These are phyloP conservation scores for Geotrichum ghanense DNA, from an alignment of 805 yeast species.

Conservation along the genomic window DNA sequence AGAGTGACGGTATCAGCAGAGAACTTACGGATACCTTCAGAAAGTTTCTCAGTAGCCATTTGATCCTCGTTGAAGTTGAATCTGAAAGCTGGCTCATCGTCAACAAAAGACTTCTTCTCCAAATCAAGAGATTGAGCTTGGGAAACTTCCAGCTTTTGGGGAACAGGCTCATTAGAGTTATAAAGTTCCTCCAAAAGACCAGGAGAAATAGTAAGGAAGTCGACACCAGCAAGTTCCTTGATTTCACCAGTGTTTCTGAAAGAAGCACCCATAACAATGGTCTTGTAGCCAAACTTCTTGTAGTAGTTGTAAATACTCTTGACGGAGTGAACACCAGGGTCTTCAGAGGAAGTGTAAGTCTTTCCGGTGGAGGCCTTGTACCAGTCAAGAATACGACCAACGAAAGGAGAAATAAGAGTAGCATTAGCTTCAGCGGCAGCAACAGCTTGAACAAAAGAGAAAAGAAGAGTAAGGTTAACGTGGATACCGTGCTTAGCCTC, in stretches of 20 bases:
- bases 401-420: slow-evolving; percentile 96
- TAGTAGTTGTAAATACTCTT: slow-evolving; percentile 88
- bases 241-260: slow-evolving; percentile 96
- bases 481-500: slow-evolving; percentile 86
- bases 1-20: slow-evolving; percentile 86
- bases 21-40: slow-evolving; percentile 97
- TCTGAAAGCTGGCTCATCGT: slow-evolving; percentile 86
- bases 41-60: slow-evolving; percentile 95
- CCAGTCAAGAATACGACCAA: slow-evolving; percentile 98
- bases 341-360: slow-evolving; percentile 65
- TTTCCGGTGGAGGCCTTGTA: slow-evolving; percentile 90
- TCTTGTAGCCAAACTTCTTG: slow-evolving; percentile 91
- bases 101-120: slow-evolving; percentile 66
- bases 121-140: slow-evolving; percentile 43
- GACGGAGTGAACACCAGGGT: slow-evolving; percentile 95
- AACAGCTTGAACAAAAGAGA: slow-evolving; percentile 95
- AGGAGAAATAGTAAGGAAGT: slow-evolving; percentile 92
- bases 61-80: slow-evolving; percentile 87
- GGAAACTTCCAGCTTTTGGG: slow-evolving; percentile 65
- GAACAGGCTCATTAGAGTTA: slow-evolving; percentile 69
- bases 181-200: slow-evolving; percentile 77
- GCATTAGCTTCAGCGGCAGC: slow-evolving; percentile 97
- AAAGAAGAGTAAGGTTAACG: slow-evolving; percentile 88
- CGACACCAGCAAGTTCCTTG: slow-evolving; percentile 94
- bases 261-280: slow-evolving; percentile 99